Percentiles rank a stretch among this genome's conserved stretches.
Conservation (phyloP, 345 rosid species). For the Salix caprea region DNA sequence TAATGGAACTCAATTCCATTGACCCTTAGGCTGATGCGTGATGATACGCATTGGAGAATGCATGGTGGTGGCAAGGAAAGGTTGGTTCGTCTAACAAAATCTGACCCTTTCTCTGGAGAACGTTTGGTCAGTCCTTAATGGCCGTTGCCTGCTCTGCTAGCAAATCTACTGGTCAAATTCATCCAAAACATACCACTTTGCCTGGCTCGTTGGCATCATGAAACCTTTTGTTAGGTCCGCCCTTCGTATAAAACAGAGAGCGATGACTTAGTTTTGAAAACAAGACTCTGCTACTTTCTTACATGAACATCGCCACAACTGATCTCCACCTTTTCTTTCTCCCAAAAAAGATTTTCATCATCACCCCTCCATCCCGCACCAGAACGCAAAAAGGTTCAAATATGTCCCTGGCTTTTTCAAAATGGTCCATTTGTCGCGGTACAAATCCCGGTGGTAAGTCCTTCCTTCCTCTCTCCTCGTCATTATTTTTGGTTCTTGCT, state of each 20-base stretch:
- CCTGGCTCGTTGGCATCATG: too few species aligned
- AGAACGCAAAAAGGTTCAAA: not conserved
- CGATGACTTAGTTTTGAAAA: not conserved
- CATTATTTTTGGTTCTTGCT: not conserved
- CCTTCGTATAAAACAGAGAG: not conserved
- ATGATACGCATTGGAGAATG: not conserved
- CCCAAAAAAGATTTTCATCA: not conserved
- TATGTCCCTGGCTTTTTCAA: not conserved
- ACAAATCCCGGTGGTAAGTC: not conserved
- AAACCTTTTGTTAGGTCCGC: not conserved
- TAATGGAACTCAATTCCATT: not conserved
- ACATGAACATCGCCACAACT: not conserved
- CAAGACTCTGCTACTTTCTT: not conserved
- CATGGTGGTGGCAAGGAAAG: conserved; percentile 1
- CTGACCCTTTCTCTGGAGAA: conserved; percentile 14
- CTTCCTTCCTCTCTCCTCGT: not conserved
- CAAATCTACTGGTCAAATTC: conserved; percentile 24
- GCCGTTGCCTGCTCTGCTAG: conserved; percentile 3
- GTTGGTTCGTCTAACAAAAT: conserved; percentile 28
- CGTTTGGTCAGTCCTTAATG: conserved; percentile 24
- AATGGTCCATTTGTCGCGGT: not conserved
- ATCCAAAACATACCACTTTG: not conserved
- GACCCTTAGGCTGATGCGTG: not conserved
- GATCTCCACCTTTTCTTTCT: not conserved
- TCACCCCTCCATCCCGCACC: not conserved